Percentiles rank a stretch among this genome's conserved stretches.
Conservation (phyloP, 257 asterid genomes). For the Rauvolfia tetraphylla region DNA sequence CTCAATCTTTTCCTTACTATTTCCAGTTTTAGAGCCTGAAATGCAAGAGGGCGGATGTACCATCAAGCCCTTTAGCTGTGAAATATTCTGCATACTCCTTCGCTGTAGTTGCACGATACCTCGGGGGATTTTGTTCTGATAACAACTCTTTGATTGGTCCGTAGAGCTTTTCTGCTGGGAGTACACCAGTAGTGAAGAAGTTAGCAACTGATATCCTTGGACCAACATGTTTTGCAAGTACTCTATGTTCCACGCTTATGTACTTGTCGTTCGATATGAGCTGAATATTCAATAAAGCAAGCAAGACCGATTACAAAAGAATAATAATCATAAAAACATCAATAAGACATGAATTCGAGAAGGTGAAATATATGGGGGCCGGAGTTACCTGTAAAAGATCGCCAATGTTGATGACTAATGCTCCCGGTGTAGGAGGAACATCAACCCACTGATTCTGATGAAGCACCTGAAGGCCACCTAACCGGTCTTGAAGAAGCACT, state of each 20-base stretch:
- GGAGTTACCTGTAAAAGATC: constrained; percentile 13
- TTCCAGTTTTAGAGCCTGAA: constrained; percentile 7
- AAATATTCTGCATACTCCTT: neutral
- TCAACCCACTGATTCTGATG: constrained; percentile 12
- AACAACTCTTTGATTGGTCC: constrained; percentile 6
- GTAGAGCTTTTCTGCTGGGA: neutral
- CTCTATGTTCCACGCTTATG: constrained; percentile 1
- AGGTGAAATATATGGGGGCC: too few species aligned
- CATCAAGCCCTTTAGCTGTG: constrained; percentile 20
- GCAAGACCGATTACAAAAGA: neutral
- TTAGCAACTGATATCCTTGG: constrained; percentile 6
- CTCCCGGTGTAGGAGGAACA: constrained; percentile 6
- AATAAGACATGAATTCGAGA: too few species aligned
- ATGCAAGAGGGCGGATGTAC: constrained; percentile 20
- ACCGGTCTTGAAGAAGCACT: neutral
- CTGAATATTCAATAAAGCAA: neutral
- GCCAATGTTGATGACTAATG: constrained; percentile 8
- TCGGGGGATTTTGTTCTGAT: neutral
- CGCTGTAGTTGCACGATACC: neutral
- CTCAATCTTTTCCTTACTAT: too few species aligned
- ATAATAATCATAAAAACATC: neutral
- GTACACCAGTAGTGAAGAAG: neutral
- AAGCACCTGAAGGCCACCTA: constrained; percentile 15
- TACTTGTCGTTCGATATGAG: constrained; percentile 8
- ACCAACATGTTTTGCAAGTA: neutral